Evolutionary conservation across 495 filamentous ascomycete species (phyloP), one percentile per base, ranked within the genome.

Genomic region (Zalerion maritima): DNA sequence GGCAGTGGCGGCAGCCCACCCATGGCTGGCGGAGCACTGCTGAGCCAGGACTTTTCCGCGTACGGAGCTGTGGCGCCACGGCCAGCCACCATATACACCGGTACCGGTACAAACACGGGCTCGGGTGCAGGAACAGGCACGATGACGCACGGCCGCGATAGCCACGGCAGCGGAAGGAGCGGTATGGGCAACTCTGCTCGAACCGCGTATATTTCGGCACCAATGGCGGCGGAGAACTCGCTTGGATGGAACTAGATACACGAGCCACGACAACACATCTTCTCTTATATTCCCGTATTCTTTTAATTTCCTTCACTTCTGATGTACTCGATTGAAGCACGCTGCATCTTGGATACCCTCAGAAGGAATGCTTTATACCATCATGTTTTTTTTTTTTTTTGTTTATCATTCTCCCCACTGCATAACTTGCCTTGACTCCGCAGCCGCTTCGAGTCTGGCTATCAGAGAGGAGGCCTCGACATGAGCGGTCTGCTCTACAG

Each of bases 141-240:
- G 34, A 67, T 63, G 31, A n/a, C n/a, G n/a, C n/a, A n/a, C n/a
- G n/a, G n/a, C n/a, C 55, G 69, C 31, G 64, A 72, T 34, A 79
- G 76, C 43, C 69, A 81, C 26, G 67, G 78, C 42, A 83, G 73
- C 43, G 67, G 64, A 40, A 64, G 77, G 37, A 80, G 73, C 44
- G 69, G 67, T 14, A 75, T 74, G 50, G 75, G 75, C 51, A 71
- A 71, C 64, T 82, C 79, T 49, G 77, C 77, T 28, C 61, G 77
- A 41, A 74, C 73, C 28, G 56, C 67, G 38, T 66, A 69, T 48
- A 84, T 84, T 40, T 80, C 75, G 23, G 74, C 71, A 28, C 89
- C 89, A 3, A 81, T 97, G 35, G 91, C 87, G 65, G 81, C 86
- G 23, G 89, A 94, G 64, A 97, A 97, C 62, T 93, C 84, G 29